These are phyloP conservation scores for Plenodomus biglobosus DNA, from an alignment of 2,329 filamentous ascomycete species.

Conservation along the genomic window DNA sequence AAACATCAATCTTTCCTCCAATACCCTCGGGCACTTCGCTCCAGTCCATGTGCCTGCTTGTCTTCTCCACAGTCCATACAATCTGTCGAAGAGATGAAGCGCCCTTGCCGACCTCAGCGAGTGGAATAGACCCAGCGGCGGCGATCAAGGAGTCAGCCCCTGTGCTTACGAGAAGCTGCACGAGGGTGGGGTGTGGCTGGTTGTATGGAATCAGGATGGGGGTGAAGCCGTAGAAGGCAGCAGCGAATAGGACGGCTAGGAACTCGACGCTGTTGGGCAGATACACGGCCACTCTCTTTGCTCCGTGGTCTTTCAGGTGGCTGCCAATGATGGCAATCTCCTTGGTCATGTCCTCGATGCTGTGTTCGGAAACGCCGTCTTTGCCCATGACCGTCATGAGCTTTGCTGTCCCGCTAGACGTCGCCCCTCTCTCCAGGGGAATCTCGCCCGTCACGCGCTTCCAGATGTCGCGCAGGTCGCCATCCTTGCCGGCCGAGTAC, in stretches of 20 bases:
- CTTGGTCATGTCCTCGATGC: constrained; percentile 69
- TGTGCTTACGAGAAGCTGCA: constrained; percentile 70
- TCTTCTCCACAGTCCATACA: constrained; percentile 90
- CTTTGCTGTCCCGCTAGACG: constrained; percentile 63
- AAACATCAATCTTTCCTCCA: constrained; percentile 72
- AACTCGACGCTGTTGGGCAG: constrained; percentile 92
- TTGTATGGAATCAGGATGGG: constrained; percentile 85
- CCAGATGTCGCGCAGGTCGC: constrained; percentile 92
- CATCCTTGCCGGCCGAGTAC: constrained; percentile 81
- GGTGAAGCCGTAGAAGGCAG: constrained; percentile 84
- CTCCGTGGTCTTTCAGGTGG: constrained; percentile 68
- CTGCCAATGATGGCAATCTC: constrained; percentile 87
- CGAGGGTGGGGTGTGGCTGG: constrained; percentile 67
- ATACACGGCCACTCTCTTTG: constrained; percentile 80
- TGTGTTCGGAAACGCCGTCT: constrained; percentile 72
- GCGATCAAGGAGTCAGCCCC: constrained; percentile 81
- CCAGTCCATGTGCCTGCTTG: constrained; percentile 93
- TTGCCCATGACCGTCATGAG: constrained; percentile 79
- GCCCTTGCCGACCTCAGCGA: constrained; percentile 68
- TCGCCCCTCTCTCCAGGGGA: constrained; percentile 65
- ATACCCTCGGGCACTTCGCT: constrained; percentile 80
- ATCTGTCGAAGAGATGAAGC: constrained; percentile 73
- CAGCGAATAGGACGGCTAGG: constrained; percentile 77
- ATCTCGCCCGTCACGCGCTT: constrained; percentile 67
- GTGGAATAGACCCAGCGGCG: constrained; percentile 81